These are phyloP conservation scores for Clitopilus passeckerianus DNA, from an alignment of 768 basidiomycete species.

Conservation along the genomic window DNA sequence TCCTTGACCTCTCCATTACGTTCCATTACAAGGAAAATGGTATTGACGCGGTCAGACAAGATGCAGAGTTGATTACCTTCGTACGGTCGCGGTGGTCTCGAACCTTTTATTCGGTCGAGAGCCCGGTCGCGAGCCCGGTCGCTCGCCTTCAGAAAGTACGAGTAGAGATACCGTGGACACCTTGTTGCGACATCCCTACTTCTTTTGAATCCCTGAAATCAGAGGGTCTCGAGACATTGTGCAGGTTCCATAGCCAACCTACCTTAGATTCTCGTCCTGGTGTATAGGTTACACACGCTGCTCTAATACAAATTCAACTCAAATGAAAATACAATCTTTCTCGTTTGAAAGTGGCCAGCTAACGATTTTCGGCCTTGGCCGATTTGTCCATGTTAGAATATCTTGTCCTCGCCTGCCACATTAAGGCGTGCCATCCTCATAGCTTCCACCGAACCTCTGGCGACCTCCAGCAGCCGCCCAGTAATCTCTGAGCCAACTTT, in stretches of 20 bases:
- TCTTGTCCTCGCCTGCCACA: too few species aligned
- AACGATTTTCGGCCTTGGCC: too few species aligned
- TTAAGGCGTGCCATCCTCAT: too few species aligned
- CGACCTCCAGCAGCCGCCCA: neutral
- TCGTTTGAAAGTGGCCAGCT: too few species aligned
- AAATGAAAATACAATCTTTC: neutral
- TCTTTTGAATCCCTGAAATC: neutral
- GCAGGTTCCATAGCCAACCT: neutral
- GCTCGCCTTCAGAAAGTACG: neutral
- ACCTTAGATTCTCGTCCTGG: neutral
- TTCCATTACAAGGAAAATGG: neutral
- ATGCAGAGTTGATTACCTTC: neutral
- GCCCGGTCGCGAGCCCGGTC: neutral
- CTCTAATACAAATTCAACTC: neutral
- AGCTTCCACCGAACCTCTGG: neutral
- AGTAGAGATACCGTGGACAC: neutral
- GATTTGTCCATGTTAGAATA: too few species aligned
- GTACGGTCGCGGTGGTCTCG: neutral
- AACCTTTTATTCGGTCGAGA: neutral
- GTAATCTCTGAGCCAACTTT: neutral
- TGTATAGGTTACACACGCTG: neutral
- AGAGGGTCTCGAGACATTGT: neutral
- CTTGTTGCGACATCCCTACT: neutral
- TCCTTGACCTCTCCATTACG: neutral
- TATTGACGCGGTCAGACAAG: neutral